phyloP scores from a whole-genome alignment of 2,329 filamentous ascomycete genomes.

The Fusarium sp. region DNA sequence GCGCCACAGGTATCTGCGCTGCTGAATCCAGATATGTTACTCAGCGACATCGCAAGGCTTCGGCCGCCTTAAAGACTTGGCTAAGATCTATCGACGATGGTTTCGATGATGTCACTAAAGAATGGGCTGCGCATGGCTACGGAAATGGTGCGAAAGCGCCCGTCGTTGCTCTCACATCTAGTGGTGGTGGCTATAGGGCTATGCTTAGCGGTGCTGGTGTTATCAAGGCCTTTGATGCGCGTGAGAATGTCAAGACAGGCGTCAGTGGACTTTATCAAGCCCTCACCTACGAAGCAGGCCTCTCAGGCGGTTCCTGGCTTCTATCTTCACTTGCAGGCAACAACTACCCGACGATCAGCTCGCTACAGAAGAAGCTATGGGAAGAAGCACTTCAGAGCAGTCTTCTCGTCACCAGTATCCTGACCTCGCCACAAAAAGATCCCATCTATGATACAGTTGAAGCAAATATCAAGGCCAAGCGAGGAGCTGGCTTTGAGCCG shows the following conservation, averaged over 20 bases:
- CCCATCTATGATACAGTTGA: conserved; percentile 4
- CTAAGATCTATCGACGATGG: not conserved
- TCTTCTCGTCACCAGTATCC: conserved; percentile 17
- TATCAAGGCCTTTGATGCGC: conserved; percentile 12
- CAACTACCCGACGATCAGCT: conserved; percentile 10
- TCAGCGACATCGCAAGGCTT: conserved; percentile 7
- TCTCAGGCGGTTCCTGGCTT: conserved; percentile 19
- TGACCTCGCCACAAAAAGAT: conserved; percentile 3
- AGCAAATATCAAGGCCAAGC: conserved; percentile 12
- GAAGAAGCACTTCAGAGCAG: conserved; percentile 11
- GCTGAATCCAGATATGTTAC: conserved; percentile 4
- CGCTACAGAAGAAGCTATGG: conserved; percentile 2
- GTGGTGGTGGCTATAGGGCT: conserved; percentile 17
- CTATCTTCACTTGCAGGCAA: conserved; percentile 1
- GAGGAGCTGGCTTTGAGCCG: conserved; percentile 8
- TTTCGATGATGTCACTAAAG: not conserved
- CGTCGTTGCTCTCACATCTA: conserved; percentile 13
- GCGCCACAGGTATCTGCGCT: not conserved
- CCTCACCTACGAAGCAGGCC: conserved; percentile 7
- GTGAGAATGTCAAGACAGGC: conserved; percentile 14
- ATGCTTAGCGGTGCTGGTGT: conserved; percentile 23
- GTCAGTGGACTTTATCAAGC: conserved; percentile 23
- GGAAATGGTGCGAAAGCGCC: not conserved
- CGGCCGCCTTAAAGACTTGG: conserved; percentile 5
- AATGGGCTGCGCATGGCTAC: not conserved